Conservation (phyloP, 2,329 filamentous ascomycete genomes). For the Epichloe gansuensis region DNA sequence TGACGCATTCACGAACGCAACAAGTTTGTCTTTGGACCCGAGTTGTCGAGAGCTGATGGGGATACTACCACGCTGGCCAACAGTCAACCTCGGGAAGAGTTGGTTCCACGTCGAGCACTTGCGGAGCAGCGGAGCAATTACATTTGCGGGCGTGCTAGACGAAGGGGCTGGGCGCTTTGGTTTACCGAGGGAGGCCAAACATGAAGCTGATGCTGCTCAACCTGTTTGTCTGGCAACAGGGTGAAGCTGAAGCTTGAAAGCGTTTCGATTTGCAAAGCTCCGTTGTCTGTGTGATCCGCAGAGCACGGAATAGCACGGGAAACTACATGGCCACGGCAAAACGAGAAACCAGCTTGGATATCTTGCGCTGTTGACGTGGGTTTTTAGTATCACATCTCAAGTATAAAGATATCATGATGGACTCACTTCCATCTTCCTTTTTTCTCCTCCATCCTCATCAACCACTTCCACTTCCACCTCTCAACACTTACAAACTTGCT, state of each 20-base stretch:
- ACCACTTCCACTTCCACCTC: not conserved
- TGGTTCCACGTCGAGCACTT: not conserved
- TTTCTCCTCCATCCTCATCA: constrained; percentile 1
- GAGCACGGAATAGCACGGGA: not conserved
- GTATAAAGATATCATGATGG: constrained; percentile 5
- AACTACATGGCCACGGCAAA: not conserved
- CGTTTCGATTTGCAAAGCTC: not conserved
- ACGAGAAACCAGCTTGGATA: not conserved
- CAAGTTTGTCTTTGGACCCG: not conserved
- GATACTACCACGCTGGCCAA: not conserved
- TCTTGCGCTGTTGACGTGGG: not conserved
- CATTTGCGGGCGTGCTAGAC: not conserved
- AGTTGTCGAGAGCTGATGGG: not conserved
- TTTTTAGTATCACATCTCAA: not conserved
- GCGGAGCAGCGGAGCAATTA: not conserved
- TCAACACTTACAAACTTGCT: not conserved
- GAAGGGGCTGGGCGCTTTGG: not conserved
- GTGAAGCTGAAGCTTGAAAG: not conserved
- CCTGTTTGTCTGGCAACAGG: not conserved
- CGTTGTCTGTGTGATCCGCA: not conserved
- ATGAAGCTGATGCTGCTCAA: not conserved
- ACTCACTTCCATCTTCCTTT: not conserved
- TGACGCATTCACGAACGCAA: not conserved
- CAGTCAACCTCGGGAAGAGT: not conserved
- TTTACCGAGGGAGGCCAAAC: not conserved